Conservation (phyloP, 345 rosid species). For the Linum lewisii region DNA sequence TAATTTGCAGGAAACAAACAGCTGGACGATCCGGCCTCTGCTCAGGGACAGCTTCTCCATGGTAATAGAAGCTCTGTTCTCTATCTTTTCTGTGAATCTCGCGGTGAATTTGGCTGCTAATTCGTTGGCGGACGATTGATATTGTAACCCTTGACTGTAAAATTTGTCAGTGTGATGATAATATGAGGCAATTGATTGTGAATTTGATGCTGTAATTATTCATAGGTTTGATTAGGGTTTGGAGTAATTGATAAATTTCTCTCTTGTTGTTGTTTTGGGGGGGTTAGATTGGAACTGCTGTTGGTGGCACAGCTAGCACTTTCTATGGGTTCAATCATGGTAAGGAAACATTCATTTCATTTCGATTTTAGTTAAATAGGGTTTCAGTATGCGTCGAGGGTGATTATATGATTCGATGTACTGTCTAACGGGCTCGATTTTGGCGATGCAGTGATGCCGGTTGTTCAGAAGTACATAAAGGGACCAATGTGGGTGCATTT, state of each 20-base stretch:
- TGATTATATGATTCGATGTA: not conserved
- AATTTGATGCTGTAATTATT: too few relatives aligned
- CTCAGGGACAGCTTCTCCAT: slow-evolving; percentile 88
- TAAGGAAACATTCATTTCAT: slow-evolving; percentile 12
- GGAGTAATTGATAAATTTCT: too few relatives aligned
- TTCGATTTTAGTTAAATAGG: not conserved
- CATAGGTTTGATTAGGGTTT: too few relatives aligned
- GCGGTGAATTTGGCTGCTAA: not conserved
- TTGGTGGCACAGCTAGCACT: slow-evolving; percentile 71
- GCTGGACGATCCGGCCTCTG: slow-evolving; percentile 71
- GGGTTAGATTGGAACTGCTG: slow-evolving; percentile 80
- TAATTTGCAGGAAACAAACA: slow-evolving; percentile 72
- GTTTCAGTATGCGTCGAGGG: not conserved
- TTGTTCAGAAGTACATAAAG: slow-evolving; percentile 62
- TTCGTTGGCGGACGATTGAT: not conserved
- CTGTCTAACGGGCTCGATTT: not conserved
- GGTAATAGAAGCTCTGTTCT: slow-evolving; percentile 28
- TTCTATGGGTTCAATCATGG: slow-evolving; percentile 74
- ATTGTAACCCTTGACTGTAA: too few relatives aligned
- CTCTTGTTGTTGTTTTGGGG: not conserved
- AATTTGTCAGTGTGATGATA: too few relatives aligned
- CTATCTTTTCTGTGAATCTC: not conserved
- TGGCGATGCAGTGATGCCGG: slow-evolving; percentile 61
- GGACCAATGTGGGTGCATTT: slow-evolving; percentile 98
- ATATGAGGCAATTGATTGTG: too few relatives aligned